Evolutionary conservation across 495 filamentous ascomycete genomes (phyloP), one percentile per base, ranked within the genome.

Genomic region (Trichoderma erinaceum): DNA sequence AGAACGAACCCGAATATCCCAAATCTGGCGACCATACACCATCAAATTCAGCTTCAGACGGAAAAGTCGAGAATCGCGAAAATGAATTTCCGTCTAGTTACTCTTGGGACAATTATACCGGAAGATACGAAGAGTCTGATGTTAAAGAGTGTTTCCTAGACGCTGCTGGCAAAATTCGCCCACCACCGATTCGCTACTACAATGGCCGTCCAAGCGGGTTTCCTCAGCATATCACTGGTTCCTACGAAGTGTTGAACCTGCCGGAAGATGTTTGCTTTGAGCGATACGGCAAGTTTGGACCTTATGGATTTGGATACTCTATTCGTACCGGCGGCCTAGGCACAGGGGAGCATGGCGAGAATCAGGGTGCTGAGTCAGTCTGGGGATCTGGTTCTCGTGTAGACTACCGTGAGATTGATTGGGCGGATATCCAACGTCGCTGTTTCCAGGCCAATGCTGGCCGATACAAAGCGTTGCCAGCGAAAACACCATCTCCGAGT

Each of bases 231-330:
- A 84, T 90, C 3, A 86, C 96, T 72, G 95, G 95, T 4, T 92
- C 90, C 0, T 90, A 97, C 74, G 84, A 89, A 5, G 78, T 96
- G 56, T 76, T 98, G 6, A 92, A 88, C 0, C 82, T 97, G 35
- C 88, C 87, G 38, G 87, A 97, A 68, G 90, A 96, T 74, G 84
- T 97, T 65, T 99, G 95, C 80, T 98, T 97, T 77, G 95, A 99
- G 66, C 85, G 95, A 2, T 96, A 90, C 77, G 95, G 96, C 12
- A 84, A 91, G 68, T 83, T 94, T 32, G 96, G 92, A 0, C 89
- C 93, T 0, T 99, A 99, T 71, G 95, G 95, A 0, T 86, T 90
- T 66, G 95, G 95, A 18, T 98, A 98, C 72, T 88, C 85, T 25
- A 76, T 81, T 21, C 84, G 84, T 69, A 86, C 84, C 73, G 95